Percentiles rank a stretch among this genome's conserved stretches.
phyloP scores from a whole-genome alignment of 768 basidiomycete genomes.

The Hericium erinaceus region DNA sequence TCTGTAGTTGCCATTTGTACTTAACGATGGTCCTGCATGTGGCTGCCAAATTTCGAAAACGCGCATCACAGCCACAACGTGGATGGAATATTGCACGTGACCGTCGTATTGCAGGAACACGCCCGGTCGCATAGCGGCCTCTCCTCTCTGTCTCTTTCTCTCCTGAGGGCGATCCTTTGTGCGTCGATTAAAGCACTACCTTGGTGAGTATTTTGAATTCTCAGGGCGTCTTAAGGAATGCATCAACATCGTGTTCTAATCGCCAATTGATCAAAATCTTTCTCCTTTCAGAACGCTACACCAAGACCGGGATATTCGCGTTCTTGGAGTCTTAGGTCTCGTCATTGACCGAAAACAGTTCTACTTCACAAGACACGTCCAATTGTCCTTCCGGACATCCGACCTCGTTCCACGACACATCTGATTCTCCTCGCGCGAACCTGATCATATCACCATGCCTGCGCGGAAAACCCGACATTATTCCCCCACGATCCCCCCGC shows the following conservation, averaged over 20 bases:
- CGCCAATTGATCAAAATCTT: neutral
- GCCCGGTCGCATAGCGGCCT: neutral
- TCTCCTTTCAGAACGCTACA: neutral
- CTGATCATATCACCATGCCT: constrained; percentile 4
- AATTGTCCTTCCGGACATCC: neutral
- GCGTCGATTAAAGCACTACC: too few species aligned
- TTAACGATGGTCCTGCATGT: too few species aligned
- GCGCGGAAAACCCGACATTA: constrained; percentile 30
- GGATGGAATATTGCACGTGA: neutral
- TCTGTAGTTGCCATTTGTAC: too few species aligned
- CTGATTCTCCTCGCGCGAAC: neutral
- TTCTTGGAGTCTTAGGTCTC: neutral
- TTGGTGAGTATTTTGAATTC: too few species aligned
- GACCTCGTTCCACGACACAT: neutral
- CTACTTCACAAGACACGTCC: neutral
- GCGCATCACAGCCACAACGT: neutral
- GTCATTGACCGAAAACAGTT: neutral
- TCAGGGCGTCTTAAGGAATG: too few species aligned
- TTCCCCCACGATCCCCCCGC: constrained; percentile 57
- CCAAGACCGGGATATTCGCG: neutral
- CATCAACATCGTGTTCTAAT: neutral
- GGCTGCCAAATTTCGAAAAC: too few species aligned
- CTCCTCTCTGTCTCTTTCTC: neutral
- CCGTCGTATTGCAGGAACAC: neutral
- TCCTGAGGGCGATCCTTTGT: neutral